Base-by-base conservation (phyloP, 257 asterid genomes). In the Jacaranda mimosifolia region DNA sequence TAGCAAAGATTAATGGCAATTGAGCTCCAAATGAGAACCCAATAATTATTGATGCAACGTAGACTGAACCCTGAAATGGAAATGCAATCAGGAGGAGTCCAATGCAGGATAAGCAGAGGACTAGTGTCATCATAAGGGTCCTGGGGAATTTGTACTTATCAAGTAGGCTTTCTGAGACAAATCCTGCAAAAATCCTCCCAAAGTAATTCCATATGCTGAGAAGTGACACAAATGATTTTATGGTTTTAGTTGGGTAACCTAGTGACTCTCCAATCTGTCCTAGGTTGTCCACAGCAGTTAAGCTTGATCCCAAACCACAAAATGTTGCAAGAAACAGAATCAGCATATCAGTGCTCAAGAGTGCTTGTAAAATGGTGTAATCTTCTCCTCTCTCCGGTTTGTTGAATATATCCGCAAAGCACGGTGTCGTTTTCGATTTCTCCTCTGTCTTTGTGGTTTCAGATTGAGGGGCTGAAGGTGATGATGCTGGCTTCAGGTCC, bases 1-100 rank as follows among this genome's bases (percentile, higher is more conserved):
- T 89, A 0, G 95, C 84, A 62, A 86, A 86, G 2, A 92, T 76
- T 43, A 91, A 60, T 3, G 97, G 95, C 69, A 91, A 49, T 51
- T 89, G 97, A 3, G 97, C 92, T 11, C 97, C 97, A 64, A 90
- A 92, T 5, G 97, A 91, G 83, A 92, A 92, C 9, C 97, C 97
- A 7, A 92, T 88, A 11, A 91, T 84, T 53, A 91, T 82, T 0
- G 97, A 90, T 4, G 97, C 93, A 0, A 76, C 18, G 10, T 92
- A 92, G 5, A 92, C 86, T 0, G 97, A 91, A 10, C 97, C 97
- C 0, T 73, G 74, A 68, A 87, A 72, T 7, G 97, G 95, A 70
- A 91, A 92, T 0, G 97, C 97, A 21, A 92, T 85, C 0, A 92
- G 85, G 9, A 91, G 86, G 1, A 80, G 87, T 15, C 97, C 97